Percentiles rank a stretch among this genome's conserved stretches.
Conservation (phyloP, 2,329 filamentous ascomycete species). For the Arthrobotrys megalospora region DNA sequence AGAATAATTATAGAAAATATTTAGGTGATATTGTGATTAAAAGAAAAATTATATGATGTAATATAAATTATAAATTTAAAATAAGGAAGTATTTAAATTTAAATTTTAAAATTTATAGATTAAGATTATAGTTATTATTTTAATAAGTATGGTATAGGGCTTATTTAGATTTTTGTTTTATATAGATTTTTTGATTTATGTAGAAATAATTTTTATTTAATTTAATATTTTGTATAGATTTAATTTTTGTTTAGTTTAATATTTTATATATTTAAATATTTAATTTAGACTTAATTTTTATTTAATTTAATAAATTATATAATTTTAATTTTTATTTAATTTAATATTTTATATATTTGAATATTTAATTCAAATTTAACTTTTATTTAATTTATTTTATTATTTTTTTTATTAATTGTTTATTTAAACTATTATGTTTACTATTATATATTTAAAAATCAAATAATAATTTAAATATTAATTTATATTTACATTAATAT, state of each 20-base stretch:
- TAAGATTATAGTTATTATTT: neutral
- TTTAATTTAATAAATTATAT: slow-evolving; percentile 12
- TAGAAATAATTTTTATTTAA: neutral
- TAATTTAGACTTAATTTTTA: neutral
- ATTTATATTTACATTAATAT: slow-evolving; percentile 8
- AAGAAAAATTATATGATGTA: no score
- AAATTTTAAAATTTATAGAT: neutral
- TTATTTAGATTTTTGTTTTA: slow-evolving; percentile 3
- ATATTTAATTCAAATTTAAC: neutral
- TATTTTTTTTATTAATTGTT: slow-evolving; percentile 16
- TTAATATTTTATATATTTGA: neutral
- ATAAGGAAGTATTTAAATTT: slow-evolving; percentile 2
- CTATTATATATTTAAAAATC: no score
- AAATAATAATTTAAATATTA: slow-evolving; percentile 17
- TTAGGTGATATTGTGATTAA: no score
- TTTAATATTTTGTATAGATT: slow-evolving; percentile 6
- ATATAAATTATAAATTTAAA: neutral
- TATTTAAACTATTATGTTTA: no score
- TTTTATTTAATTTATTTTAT: neutral
- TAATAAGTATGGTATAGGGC: neutral
- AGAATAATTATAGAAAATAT: no score
- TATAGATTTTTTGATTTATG: neutral
- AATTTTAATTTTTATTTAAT: neutral
- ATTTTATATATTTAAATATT: neutral
- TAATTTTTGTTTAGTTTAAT: neutral